Evolutionary conservation across 164 flowering plant genomes (phyloP).

Genomic region (Litsea cubeba): DNA sequence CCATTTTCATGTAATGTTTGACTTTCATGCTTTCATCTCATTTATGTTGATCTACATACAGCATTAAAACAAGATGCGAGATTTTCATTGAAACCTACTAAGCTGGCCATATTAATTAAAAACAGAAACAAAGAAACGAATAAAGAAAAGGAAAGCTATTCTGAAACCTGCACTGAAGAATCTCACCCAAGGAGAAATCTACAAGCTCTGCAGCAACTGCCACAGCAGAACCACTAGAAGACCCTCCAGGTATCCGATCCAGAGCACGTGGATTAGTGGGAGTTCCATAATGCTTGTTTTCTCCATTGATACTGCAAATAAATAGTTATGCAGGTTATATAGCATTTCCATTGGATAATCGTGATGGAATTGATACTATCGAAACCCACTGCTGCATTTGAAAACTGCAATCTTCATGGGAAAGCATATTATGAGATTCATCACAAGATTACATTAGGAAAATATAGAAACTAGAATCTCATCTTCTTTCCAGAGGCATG

Average conservation of each 20-base stretch:
- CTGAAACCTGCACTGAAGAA: neutral
- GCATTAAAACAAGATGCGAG: too few relatives aligned
- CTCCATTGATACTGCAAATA: slow-evolving; percentile 74
- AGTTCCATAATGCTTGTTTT: slow-evolving; percentile 84
- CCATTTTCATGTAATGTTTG: too few relatives aligned
- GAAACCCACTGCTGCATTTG: neutral
- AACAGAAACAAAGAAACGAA: too few relatives aligned
- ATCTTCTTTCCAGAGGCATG: neutral
- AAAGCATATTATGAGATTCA: neutral
- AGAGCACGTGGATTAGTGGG: slow-evolving; percentile 79
- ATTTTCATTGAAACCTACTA: neutral
- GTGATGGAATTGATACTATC: neutral
- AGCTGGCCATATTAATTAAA: neutral
- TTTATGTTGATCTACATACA: too few relatives aligned
- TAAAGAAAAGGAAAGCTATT: neutral
- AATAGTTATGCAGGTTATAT: neutral
- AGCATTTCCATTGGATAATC: neutral
- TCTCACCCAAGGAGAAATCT: slow-evolving; percentile 80
- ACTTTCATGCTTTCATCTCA: too few relatives aligned
- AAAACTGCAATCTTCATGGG: neutral
- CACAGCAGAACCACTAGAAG: slow-evolving; percentile 97
- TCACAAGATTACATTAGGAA: neutral
- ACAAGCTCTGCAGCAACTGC: slow-evolving; percentile 76
- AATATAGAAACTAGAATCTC: neutral
- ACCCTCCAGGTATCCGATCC: slow-evolving; percentile 89